These are phyloP conservation scores for Wickerhamiella allomyrinae DNA, from an alignment of 805 yeast species.

Conservation along the genomic window DNA sequence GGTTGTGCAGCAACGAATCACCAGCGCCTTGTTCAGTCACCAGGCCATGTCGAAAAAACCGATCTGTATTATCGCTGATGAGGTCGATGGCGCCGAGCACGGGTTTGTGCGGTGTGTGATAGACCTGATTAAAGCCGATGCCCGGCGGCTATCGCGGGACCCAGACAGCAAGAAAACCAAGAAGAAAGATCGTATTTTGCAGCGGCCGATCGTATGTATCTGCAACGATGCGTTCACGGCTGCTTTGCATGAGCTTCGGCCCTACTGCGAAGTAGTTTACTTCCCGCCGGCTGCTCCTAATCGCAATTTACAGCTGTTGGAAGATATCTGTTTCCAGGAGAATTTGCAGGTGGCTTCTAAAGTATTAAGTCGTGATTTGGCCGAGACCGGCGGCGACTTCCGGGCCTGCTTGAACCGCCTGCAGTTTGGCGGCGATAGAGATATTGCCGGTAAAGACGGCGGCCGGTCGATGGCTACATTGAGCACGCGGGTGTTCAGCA, in stretches of 20 bases:
- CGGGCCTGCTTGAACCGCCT: conserved; percentile 72
- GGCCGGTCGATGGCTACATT: neutral
- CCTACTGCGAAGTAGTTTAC: conserved; percentile 53
- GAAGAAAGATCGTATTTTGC: conserved; percentile 22
- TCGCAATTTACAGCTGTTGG: conserved; percentile 34
- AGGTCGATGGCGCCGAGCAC: conserved; percentile 68
- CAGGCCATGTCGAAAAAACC: conserved; percentile 41
- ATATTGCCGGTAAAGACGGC: neutral
- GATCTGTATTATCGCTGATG: conserved; percentile 74
- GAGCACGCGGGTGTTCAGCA: neutral
- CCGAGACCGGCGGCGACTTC: conserved; percentile 64
- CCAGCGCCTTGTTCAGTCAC: conserved; percentile 47
- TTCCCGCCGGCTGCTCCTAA: conserved; percentile 45
- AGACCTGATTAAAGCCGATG: conserved; percentile 11
- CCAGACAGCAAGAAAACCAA: conserved; percentile 13
- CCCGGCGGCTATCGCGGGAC: conserved; percentile 5
- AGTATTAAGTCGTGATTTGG: conserved; percentile 49
- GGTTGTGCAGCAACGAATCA: conserved; percentile 13
- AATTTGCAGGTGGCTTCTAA: conserved; percentile 33
- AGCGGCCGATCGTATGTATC: conserved; percentile 79
- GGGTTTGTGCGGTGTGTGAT: conserved; percentile 25
- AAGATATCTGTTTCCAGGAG: conserved; percentile 43
- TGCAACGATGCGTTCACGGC: conserved; percentile 78
- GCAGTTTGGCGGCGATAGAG: conserved; percentile 39
- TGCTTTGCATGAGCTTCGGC: conserved; percentile 59